These are phyloP conservation scores for Starmerella vitae DNA, from an alignment of 805 yeast species.

Conservation along the genomic window DNA sequence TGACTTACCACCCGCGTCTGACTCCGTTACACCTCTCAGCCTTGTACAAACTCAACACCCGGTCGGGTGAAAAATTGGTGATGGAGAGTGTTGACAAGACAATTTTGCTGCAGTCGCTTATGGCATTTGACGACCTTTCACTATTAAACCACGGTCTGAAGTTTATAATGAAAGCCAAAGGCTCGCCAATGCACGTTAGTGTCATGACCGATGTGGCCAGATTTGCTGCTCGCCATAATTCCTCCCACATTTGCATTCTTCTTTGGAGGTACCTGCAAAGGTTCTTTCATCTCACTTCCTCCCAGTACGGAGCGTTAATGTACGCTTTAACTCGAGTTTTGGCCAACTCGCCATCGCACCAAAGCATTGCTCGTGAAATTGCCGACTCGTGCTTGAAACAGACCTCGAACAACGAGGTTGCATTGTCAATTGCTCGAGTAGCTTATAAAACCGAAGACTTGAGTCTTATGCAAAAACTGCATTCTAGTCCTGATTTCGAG, in stretches of 20 bases:
- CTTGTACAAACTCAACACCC: conserved; percentile 1
- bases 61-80: not conserved
- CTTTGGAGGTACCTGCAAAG: conserved; percentile 11
- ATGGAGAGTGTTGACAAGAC: conserved; percentile 14
- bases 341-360: conserved; percentile 4
- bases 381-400: conserved; percentile 8
- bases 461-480: too few species aligned
- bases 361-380: conserved; percentile 4
- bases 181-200: conserved; percentile 12
- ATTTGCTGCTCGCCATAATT: conserved; percentile 2
- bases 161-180: not conserved
- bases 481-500: too few species aligned
- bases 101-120: conserved; percentile 4
- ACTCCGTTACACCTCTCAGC: conserved; percentile 15
- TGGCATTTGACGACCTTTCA: conserved; percentile 10
- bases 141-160: conserved; percentile 5
- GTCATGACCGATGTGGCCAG: conserved; percentile 6
- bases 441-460: too few species aligned
- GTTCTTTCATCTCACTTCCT: conserved; percentile 3
- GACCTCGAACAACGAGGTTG: conserved; percentile 6
- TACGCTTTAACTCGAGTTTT: conserved; percentile 9
- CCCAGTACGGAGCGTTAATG: conserved; percentile 8
- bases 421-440: conserved; percentile 10
- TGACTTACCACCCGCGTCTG: conserved; percentile 14
- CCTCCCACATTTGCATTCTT: not conserved